Base-by-base conservation (phyloP, 768 basidiomycete species). In the Russula sp. region DNA sequence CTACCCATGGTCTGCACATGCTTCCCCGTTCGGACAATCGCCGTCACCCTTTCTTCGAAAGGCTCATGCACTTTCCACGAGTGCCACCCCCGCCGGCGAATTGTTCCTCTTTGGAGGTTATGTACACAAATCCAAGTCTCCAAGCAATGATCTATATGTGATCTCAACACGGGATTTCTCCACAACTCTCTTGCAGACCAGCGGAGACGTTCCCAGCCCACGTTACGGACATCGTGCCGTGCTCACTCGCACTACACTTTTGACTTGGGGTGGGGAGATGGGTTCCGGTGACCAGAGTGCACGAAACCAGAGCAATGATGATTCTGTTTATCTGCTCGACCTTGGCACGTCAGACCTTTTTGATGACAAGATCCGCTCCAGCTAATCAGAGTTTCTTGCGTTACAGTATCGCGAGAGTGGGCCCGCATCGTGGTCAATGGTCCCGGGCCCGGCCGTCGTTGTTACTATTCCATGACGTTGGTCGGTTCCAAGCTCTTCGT, bases 81-180 rank as follows among this genome's bases (percentile, higher is more conserved):
- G 81, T 10, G 84, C 90, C 2, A 88, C 87, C 24, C 72, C 83
- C 20, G 81, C 80, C 5, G 97, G 96, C 13, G 94, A 98, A 69
- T 86, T 99, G 67, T 95, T 92, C 76, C 81, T 99, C 67, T 99
- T 98, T 69, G 97, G 97, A 65, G 97, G 97, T 67, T 88, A 98
- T 65, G 94, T 98, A 20, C 84, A 88, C 49, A 95, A 98, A 73
- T 76, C 36, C 36, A 2, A 14, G 13, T 13, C 83, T 10, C 88
- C 94, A 40, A 83, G 87, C 57, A 97, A 97, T 75, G 97, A 99
- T 77, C 80, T 98, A 30, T 98, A 96, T 75, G 78, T 91, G 24
- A 87, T 98, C 72, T 87, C 87, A 44, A 84, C 88, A 5, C 81
- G 86, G 46, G 87, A 92, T 68, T 81, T 92, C 64, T 83, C 89